phyloP scores from a whole-genome alignment of 2,329 filamentous ascomycete species.

The Talaromyces sp. region DNA sequence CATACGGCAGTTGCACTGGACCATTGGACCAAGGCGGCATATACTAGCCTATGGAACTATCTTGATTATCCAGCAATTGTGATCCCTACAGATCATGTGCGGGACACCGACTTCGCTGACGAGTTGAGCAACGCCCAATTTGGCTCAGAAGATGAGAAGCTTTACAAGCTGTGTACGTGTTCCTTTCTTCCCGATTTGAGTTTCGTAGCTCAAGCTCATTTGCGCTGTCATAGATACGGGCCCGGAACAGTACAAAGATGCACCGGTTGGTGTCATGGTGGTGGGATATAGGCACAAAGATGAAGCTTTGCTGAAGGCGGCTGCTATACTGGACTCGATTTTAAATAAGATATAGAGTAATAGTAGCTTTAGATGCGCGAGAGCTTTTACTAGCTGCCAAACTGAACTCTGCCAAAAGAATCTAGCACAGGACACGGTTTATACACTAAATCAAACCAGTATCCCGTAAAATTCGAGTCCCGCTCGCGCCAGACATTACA shows the following conservation, averaged over 20 bases:
- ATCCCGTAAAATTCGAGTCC: neutral
- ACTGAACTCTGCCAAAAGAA: neutral
- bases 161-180: slow-evolving; percentile 6
- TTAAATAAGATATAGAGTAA: neutral
- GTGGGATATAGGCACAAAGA: slow-evolving; percentile 15
- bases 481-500: slow-evolving; percentile 10
- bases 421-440: slow-evolving; percentile 11
- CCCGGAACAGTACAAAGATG: slow-evolving; percentile 3
- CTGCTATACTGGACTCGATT: slow-evolving; percentile 1
- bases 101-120: slow-evolving; percentile 4
- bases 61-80: slow-evolving; percentile 13
- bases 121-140: slow-evolving; percentile 10
- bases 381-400: neutral
- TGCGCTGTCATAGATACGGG: neutral
- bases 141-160: slow-evolving; percentile 9
- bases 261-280: slow-evolving; percentile 2
- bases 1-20: slow-evolving; percentile 53
- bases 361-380: neutral
- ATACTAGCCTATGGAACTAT: slow-evolving; percentile 13
- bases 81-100: slow-evolving; percentile 12
- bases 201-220: neutral
- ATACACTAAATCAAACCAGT: slow-evolving; percentile 11
- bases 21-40: slow-evolving; percentile 7
- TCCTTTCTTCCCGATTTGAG: neutral
- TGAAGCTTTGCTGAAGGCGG: neutral